A percentile compares a stretch with the other conserved stretches of the same genome.
Evolutionary conservation across 75 land plant species (phyloP).

Genomic region (Selaginella tamariscina): DNA sequence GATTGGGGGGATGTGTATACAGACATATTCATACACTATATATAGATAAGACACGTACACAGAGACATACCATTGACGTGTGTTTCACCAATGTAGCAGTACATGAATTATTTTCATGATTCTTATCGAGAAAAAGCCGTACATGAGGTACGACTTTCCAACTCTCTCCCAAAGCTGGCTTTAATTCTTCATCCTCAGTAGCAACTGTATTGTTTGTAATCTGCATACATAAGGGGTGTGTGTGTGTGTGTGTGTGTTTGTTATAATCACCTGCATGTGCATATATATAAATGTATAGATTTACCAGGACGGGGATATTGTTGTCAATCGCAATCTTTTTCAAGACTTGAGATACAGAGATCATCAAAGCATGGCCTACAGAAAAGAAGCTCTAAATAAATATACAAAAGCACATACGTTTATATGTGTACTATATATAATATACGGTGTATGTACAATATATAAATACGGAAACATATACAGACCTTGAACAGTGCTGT

Average conservation of each 20-base stretch:
- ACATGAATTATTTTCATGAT: conserved; percentile 26
- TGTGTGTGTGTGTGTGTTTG: too few species aligned
- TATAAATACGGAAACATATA: too few species aligned
- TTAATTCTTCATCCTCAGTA: conserved; percentile 51
- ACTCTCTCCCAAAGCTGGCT: conserved; percentile 83
- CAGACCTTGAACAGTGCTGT: conserved; percentile 45
- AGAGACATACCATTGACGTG: conserved; percentile 34
- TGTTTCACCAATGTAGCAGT: conserved; percentile 46
- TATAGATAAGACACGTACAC: not conserved
- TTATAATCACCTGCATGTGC: too few species aligned
- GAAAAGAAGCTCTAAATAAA: not conserved
- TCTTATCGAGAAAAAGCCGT: conserved; percentile 43
- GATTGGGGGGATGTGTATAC: too few species aligned
- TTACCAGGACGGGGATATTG: conserved; percentile 60
- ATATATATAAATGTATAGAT: too few species aligned
- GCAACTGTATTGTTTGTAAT: conserved; percentile 77
- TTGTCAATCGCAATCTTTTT: conserved; percentile 57
- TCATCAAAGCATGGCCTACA: conserved; percentile 72
- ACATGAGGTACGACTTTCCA: conserved; percentile 83
- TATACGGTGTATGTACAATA: too few species aligned
- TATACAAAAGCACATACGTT: too few species aligned
- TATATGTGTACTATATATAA: too few species aligned
- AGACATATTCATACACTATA: too few species aligned
- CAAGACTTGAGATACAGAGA: conserved; percentile 42
- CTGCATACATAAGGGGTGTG: conserved; percentile 18